Evolutionary conservation across 1,139 yeast species (phyloP), one percentile per base, ranked within the genome.

Genomic region (Yamadazyma blattariae): DNA sequence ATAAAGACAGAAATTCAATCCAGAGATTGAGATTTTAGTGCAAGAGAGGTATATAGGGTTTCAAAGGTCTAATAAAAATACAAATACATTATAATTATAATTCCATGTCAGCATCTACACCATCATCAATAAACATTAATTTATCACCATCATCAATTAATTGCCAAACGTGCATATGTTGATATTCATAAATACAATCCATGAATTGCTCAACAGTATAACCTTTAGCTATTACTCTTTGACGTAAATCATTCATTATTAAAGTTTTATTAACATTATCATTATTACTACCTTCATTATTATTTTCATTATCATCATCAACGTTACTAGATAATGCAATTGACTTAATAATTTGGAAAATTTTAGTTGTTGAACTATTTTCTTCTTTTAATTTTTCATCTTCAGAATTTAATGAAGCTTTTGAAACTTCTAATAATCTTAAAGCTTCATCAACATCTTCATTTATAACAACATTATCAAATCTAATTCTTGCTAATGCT

Each of bases 381-480:
- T 77, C 79, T 50, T 81, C 88, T 33, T 71, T 67, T 29, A 48
- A 58, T 32, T 41, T 56, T 40, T 69, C 72, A 34, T 70, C 76
- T 29, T 79, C 80, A 27, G 72, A 68, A 47, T 74, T 74, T 50
- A 92, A 72, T 12, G 96, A 84, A 36, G 87, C 81, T 59, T 90
- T 87, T 18, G 96, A 88, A 14, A 87, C 96, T 48, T 83, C 83
- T 40, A 84, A 71, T 48, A 94, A 73, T 52, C 98, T 76, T 51
- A 94, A 69, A 0, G 98, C 96, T 64, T 94, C 99, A 54, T 94
- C 97, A 25, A 94, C 97, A 60, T 94, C 98, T 41, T 77, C 86
- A 34, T 71, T 64, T 19, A 71, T 72, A 7, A 94, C 98, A 12
- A 57, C 64, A 43, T 82, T 72, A 40, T 82, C 81, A 57, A 92